These are phyloP conservation scores for Poa annua DNA, from an alignment of 176 grass and related monocot species.

Conservation along the genomic window DNA sequence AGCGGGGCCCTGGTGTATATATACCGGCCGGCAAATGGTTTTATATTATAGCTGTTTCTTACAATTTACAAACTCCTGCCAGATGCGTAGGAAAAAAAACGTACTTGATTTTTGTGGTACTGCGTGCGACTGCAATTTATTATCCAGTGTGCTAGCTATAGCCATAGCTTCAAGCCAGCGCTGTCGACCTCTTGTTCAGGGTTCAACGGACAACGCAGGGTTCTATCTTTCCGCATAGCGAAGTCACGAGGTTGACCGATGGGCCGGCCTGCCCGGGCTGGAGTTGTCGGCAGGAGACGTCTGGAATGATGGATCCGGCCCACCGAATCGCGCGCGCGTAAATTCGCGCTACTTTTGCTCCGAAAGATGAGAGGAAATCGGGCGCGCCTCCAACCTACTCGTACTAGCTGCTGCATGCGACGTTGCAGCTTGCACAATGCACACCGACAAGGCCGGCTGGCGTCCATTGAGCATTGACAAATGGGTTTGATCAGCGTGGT, in stretches of 20 bases:
- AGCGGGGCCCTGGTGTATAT: too few species aligned
- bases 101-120: too few species aligned
- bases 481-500: not conserved
- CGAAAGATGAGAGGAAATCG: not conserved
- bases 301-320: not conserved
- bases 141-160: too few species aligned
- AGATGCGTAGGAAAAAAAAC: too few species aligned
- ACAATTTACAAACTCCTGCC: too few species aligned
- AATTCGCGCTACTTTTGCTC: not conserved
- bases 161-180: too few species aligned
- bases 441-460: not conserved
- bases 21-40: too few species aligned
- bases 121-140: too few species aligned
- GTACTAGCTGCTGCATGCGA: not conserved
- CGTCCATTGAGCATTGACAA: constrained; percentile 10
- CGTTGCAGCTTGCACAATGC: constrained; percentile 25
- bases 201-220: too few species aligned
- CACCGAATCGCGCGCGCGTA: not conserved
- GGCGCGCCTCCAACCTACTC: not conserved
- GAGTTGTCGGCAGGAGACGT: constrained; percentile 44
- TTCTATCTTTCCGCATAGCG: constrained; percentile 15
- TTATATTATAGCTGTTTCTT: too few species aligned
- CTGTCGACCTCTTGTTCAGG: too few species aligned
- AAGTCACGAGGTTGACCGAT: constrained; percentile 41
- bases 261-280: not conserved